Conservation (phyloP, 805 yeast species). For the Spathaspora girioi region DNA sequence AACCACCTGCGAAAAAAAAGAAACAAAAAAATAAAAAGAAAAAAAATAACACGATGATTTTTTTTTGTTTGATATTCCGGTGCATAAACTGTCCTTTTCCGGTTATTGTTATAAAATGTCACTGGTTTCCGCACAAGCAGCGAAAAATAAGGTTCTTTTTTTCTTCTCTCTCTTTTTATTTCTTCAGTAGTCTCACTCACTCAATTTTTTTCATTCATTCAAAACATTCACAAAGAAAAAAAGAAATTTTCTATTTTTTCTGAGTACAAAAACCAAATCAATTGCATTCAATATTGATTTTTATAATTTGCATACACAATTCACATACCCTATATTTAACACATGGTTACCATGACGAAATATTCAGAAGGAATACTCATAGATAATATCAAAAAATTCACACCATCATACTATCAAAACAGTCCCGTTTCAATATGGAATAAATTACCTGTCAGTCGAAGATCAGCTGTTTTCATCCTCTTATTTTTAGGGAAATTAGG, state of each 20-base stretch:
- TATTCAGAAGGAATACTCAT: constrained; percentile 2
- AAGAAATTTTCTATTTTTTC: not conserved
- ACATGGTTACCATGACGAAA: constrained; percentile 2
- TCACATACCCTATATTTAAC: not conserved
- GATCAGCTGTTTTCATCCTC: constrained; percentile 77
- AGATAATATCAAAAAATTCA: constrained; percentile 17
- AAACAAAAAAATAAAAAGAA: not conserved
- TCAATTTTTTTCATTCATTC: not conserved
- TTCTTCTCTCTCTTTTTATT: not conserved
- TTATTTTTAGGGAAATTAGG: constrained; percentile 71
- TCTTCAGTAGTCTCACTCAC: not conserved
- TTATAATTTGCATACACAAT: not conserved
- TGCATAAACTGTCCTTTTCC: not conserved
- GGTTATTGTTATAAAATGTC: not conserved
- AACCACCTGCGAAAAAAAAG: not conserved
- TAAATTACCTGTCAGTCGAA: constrained; percentile 56
- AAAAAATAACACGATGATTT: not conserved
- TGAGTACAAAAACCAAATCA: not conserved
- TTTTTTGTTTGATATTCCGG: not conserved
- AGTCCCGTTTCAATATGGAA: constrained; percentile 52
- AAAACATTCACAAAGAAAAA: not conserved
- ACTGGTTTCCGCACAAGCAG: not conserved
- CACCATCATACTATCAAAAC: constrained; percentile 29
- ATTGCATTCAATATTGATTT: not conserved
- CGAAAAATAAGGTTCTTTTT: not conserved